Base-by-base conservation (phyloP, 257 asterid species). In the Lithospermum erythrorhizon region DNA sequence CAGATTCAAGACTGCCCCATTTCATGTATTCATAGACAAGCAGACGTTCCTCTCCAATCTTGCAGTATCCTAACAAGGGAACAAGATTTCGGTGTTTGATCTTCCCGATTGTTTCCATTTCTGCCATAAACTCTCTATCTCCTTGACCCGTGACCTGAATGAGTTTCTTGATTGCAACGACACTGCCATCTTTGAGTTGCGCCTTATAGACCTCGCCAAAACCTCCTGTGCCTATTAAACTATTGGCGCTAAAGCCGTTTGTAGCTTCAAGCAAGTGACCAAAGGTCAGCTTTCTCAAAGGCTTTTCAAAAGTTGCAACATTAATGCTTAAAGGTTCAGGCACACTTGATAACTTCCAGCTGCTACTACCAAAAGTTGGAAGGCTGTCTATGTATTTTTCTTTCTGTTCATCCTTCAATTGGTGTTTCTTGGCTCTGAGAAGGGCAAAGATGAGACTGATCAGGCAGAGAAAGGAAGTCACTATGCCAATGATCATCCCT, bases 201-300 rank as follows among this genome's bases (percentile, higher is more conserved):
- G 98, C 98, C 77, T 81, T 88, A 76, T 88, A 93, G 48, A 93
- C 98, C 55, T 93, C 98, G 0, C 98, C 98, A 53, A 93, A 93
- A 2, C 98, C 98, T 20, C 98, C 98, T 0, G 95, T 84, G 1
- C 98, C 98, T n/a, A 93, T 89, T 78, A 93, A 25, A 63, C 87
- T 86, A 15, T 81, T 89, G 0, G 90, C 66, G 19, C 93, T 83
- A 76, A 93, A 93, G 3, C 98, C 98, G 6, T 93, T 89, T 0
- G 98, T 93, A 8, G 98, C 98, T 30, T 86, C 97, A 0, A 93
- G 85, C 16, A 93, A 69, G 67, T 93, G 94, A 0, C 88, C 97
- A 23, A 93, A 93, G 0, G 97, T 93, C 20, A 93, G 85, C 77
- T 93, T 93, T 65, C 89, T 65, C 63, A 93, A 54, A 13, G 97